Percentiles rank a stretch among this genome's conserved stretches.
Conservation (phyloP, 1,284 basidiomycete species). For the Coniferiporia weirii region DNA sequence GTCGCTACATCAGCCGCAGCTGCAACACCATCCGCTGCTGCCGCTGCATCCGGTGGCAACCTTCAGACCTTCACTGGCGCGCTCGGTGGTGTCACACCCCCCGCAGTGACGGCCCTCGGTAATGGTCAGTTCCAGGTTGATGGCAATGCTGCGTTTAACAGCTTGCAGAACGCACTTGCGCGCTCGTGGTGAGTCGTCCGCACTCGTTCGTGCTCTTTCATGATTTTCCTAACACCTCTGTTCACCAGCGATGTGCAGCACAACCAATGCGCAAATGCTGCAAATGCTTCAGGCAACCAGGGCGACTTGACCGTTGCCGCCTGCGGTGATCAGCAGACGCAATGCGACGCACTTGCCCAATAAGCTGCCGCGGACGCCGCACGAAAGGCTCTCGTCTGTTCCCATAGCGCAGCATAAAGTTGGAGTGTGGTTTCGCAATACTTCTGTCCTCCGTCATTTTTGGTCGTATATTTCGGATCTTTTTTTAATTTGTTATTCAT, state of each 20-base stretch:
- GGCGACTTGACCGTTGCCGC: constrained; percentile 42
- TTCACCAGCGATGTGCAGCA: constrained; percentile 45
- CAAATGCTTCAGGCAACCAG: constrained; percentile 33
- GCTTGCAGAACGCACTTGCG: constrained; percentile 43
- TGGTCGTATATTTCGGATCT: no score
- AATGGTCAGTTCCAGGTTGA: constrained; percentile 41
- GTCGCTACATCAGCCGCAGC: constrained; percentile 16
- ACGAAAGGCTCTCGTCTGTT: neutral
- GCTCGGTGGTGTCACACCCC: constrained; percentile 42
- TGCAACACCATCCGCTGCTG: constrained; percentile 21
- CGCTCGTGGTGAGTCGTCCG: constrained; percentile 38
- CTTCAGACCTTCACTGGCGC: constrained; percentile 54
- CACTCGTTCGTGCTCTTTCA: neutral
- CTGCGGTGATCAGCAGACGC: constrained; percentile 45
- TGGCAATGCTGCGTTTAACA: constrained; percentile 47
- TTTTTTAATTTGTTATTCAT: no score
- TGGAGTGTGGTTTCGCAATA: no score
- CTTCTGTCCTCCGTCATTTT: no score
- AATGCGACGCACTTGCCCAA: constrained; percentile 33
- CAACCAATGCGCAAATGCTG: constrained; percentile 46
- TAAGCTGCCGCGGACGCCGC: neutral
- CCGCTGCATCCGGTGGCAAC: constrained; percentile 30
- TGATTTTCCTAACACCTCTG: neutral
- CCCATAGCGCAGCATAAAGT: no score
- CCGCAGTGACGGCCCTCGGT: constrained; percentile 41